These are phyloP conservation scores for Epithele typhae DNA, from an alignment of 768 basidiomycete species.

Conservation along the genomic window DNA sequence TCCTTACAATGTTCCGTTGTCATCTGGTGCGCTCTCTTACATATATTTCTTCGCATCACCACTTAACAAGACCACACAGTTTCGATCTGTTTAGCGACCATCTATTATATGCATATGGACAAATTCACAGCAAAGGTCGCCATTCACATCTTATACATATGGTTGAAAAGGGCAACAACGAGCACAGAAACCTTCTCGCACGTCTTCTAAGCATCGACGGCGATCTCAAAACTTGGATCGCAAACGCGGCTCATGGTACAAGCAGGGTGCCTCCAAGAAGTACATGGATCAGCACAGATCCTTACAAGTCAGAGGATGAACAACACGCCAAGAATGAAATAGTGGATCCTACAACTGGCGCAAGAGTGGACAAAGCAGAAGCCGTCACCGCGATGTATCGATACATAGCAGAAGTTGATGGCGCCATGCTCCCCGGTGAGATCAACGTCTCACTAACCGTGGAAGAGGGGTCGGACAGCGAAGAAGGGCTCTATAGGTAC, in stretches of 20 bases:
- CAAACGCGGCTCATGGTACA: conserved; percentile 34
- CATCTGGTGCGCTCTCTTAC: conserved; percentile 46
- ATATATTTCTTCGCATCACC: not conserved
- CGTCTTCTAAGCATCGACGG: conserved; percentile 36
- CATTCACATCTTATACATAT: conserved; percentile 58
- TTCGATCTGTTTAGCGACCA: conserved; percentile 62
- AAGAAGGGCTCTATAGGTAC: conserved; percentile 4
- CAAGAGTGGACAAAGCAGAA: conserved; percentile 53
- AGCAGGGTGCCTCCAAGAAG: conserved; percentile 37
- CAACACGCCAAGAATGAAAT: conserved; percentile 44
- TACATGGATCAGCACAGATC: conserved; percentile 34
- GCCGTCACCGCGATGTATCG: conserved; percentile 55
- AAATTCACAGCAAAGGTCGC: conserved; percentile 41
- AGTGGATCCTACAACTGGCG: conserved; percentile 58
- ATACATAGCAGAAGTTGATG: conserved; percentile 26
- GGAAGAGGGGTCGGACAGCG: conserved; percentile 10
- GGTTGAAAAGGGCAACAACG: conserved; percentile 53
- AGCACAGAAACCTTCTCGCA: conserved; percentile 50
- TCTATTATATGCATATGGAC: conserved; percentile 52
- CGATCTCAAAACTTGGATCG: conserved; percentile 46
- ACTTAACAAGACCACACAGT: conserved; percentile 28
- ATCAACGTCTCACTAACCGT: not conserved
- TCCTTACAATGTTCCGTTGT: conserved; percentile 54
- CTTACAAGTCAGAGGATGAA: conserved; percentile 47
- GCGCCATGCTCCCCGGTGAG: not conserved